Percentiles rank a stretch among this genome's conserved stretches.
Evolutionary conservation across 2,329 filamentous ascomycete species (phyloP).

Genomic region (Hypoxylon sp.): DNA sequence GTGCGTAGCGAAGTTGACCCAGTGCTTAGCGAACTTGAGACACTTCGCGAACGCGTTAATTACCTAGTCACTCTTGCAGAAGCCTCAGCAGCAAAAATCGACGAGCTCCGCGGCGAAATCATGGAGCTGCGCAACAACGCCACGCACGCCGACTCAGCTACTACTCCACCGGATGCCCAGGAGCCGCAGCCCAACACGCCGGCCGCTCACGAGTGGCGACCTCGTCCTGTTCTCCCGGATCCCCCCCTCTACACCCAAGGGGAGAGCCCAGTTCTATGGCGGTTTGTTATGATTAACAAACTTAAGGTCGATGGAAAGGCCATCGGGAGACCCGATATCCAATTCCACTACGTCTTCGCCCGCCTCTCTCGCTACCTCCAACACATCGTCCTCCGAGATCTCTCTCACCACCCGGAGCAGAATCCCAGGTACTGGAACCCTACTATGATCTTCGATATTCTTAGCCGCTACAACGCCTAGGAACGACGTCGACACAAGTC

Average conservation of each 20-base stretch:
- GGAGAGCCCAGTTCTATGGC: neutral
- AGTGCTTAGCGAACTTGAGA: too few relatives aligned
- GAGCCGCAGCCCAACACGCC: too few relatives aligned
- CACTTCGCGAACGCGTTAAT: too few relatives aligned
- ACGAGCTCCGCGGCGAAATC: too few relatives aligned
- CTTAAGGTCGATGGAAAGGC: neutral
- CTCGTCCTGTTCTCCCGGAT: too few relatives aligned
- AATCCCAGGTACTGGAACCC: neutral
- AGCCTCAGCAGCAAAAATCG: too few relatives aligned
- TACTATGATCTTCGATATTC: neutral
- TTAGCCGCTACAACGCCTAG: neutral
- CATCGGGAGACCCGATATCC: neutral
- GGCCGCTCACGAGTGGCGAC: neutral
- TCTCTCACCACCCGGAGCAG: neutral
- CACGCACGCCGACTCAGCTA: too few relatives aligned
- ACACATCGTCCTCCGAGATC: neutral
- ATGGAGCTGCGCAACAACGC: too few relatives aligned
- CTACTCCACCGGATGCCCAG: too few relatives aligned
- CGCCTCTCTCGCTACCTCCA: neutral
- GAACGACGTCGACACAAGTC: neutral
- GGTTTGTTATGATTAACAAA: neutral
- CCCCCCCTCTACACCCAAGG: neutral
- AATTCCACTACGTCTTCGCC: slow-evolving; percentile 8
- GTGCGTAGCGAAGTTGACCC: too few relatives aligned
- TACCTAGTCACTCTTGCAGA: too few relatives aligned